Base-by-base conservation (phyloP, 176 grass and related monocot genomes). In the Aechmea fasciata region DNA sequence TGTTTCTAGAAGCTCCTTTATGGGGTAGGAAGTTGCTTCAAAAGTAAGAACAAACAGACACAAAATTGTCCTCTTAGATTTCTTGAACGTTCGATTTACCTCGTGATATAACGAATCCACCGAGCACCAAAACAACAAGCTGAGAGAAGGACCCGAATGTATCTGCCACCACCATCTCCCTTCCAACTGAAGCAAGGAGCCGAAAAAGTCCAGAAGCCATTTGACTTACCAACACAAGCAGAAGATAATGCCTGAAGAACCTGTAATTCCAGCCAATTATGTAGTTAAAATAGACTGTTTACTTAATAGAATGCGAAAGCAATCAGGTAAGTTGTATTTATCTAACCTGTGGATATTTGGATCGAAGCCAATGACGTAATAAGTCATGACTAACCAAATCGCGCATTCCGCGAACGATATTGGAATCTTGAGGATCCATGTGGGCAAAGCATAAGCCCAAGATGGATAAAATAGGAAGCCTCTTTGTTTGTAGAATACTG, bases 301-400 rank as follows among this genome's bases (percentile, higher is more conserved):
- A 41, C 33, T 41, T 41, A 41, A 41, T 41, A 41, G 33, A 41
- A 41, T 41, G 54, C 13, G 1, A 17, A 15, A 57, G 54, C 13
- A n/a, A 17, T 57, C 18, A 15, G 54, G 9, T n/a, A 57, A 57
- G 18, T 19, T 13, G 54, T 57, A 57, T 17, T 57, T 15, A 18
- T 57, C 5, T 48, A 25, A 79, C 82, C 77, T 79, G 20, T 65
- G 47, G 13, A 84, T 51, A 22, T 64, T 67, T 49, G 82, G 82
- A 76, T 79, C 77, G 41, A 79, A 84, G 3, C 82, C 82, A 6
- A 79, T 74, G 52, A 47, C 68, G 57, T 84, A 84, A 54, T 84
- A 84, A 71, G 71, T 84, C 25, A 81, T 57, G 19, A n/a, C 50
- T 50, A 55, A 48, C 70, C 71, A 81, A 74, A 81, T 25, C 9